Percentiles rank a stretch among this genome's conserved stretches.
These are phyloP conservation scores for Cucurbitaria berberidis DNA, from an alignment of 2,329 filamentous ascomycete genomes.

Conservation along the genomic window DNA sequence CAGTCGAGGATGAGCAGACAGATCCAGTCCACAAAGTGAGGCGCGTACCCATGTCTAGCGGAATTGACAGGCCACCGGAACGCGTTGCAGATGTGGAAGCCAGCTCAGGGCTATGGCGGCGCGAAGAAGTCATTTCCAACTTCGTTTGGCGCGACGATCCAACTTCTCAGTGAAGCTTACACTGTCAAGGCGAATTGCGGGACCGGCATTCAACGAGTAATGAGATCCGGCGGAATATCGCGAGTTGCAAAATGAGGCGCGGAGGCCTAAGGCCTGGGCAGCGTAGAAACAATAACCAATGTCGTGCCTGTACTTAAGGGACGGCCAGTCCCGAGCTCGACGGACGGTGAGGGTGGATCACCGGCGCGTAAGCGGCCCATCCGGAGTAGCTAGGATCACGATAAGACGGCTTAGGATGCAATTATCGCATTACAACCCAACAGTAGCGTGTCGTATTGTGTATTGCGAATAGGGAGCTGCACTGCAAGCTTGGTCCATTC, in stretches of 20 bases:
- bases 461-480: constrained; percentile 9
- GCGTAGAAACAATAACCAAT: constrained; percentile 31
- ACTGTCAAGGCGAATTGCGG: not conserved
- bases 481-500: constrained; percentile 17
- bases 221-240: constrained; percentile 30
- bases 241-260: constrained; percentile 36
- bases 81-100: not conserved
- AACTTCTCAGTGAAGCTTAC: not conserved
- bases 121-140: not conserved
- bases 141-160: too few relatives aligned
- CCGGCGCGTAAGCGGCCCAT: constrained; percentile 46
- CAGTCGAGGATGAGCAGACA: constrained; percentile 4
- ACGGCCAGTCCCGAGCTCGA: constrained; percentile 47
- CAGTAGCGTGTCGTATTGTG: constrained; percentile 9
- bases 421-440: constrained; percentile 16
- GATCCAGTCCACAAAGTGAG: constrained; percentile 25
- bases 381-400: constrained; percentile 29
- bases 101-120: constrained; percentile 8
- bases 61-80: constrained; percentile 13
- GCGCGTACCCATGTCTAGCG: constrained; percentile 20
- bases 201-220: not conserved
- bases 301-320: constrained; percentile 30
- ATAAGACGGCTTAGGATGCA: constrained; percentile 31
- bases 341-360: constrained; percentile 41
- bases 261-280: constrained; percentile 18